These are phyloP conservation scores for Cladosporium sp. DNA, from an alignment of 2,329 filamentous ascomycete genomes.

Conservation along the genomic window DNA sequence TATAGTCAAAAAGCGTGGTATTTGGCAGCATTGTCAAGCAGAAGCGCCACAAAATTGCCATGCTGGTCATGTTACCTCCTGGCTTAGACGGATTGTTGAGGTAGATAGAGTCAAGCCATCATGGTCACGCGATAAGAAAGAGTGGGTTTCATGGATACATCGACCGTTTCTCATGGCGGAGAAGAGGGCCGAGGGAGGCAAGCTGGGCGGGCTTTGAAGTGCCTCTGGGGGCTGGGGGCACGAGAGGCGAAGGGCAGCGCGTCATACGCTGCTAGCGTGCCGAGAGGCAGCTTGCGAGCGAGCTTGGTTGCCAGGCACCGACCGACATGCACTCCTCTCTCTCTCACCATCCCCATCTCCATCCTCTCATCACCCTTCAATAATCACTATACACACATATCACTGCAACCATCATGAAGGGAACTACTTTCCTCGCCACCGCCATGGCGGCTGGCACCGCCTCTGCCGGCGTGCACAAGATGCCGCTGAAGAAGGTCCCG, in stretches of 20 bases:
- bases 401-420: conserved; percentile 63
- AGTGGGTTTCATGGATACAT: conserved; percentile 1
- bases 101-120: conserved; percentile 1
- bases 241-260: not conserved
- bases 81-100: no score
- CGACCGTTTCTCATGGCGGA: conserved; percentile 2
- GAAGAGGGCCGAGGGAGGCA: no score
- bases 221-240: not conserved
- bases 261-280: not conserved
- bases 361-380: not conserved
- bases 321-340: not conserved
- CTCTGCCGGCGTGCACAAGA: conserved; percentile 84
- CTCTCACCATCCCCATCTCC: not conserved
- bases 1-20: no score
- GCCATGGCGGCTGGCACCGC: conserved; percentile 68
- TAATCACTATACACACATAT: conserved; percentile 10
- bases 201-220: conserved; percentile 1
- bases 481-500: conserved; percentile 87
- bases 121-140: conserved; percentile 11
- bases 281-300: not conserved
- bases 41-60: no score
- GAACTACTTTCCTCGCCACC: conserved; percentile 70
- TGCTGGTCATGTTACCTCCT: no score
- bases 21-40: no score
- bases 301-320: not conserved